Evolutionary conservation across 2,329 filamentous ascomycete species (phyloP).

Genomic region (Triangularia setosa): DNA sequence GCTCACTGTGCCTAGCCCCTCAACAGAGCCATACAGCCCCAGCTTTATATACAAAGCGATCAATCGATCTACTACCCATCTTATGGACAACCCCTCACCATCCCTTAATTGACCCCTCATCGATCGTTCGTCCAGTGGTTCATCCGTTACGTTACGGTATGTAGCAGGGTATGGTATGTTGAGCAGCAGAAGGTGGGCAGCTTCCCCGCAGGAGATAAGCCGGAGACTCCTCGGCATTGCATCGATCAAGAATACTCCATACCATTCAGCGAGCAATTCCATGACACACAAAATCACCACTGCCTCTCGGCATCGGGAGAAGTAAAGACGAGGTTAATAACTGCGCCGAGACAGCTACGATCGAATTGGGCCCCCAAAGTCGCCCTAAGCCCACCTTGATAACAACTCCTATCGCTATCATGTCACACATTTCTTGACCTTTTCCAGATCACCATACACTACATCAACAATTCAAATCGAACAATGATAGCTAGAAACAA

Average conservation of each 20-base stretch:
- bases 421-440: neutral
- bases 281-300: neutral
- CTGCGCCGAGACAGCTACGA: neutral
- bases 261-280: neutral
- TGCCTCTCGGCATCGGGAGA: neutral
- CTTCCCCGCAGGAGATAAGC: conserved; percentile 26
- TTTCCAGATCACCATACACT: neutral
- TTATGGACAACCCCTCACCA: neutral
- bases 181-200: neutral
- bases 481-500: neutral
- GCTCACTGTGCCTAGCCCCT: too few species aligned
- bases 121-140: neutral
- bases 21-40: too few species aligned
- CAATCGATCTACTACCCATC: too few species aligned
- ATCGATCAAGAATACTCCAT: neutral
- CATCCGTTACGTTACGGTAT: neutral
- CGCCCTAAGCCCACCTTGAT: too few species aligned
- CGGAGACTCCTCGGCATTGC: conserved; percentile 27
- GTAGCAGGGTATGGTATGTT: too few species aligned
- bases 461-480: neutral
- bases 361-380: neutral
- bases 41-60: too few species aligned
- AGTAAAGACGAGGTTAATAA: neutral
- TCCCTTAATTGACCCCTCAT: conserved; percentile 5
- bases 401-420: neutral